Evolutionary conservation across 306 rosid genomes (phyloP).

Genomic region (Inga oerstediana): DNA sequence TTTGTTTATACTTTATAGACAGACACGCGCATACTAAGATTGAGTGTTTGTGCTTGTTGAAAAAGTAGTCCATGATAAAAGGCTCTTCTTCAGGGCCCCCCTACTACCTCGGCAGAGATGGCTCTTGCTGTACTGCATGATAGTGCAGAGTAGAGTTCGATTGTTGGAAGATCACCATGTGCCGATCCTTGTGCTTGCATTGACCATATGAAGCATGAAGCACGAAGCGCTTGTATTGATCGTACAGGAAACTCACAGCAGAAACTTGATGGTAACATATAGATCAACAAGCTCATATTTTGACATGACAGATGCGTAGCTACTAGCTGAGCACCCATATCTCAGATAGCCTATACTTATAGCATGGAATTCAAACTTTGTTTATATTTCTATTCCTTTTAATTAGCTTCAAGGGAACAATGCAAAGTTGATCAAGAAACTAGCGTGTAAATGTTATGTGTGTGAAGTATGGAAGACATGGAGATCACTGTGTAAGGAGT

Average conservation of each 20-base stretch:
- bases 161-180: conserved; percentile 7
- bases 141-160: conserved; percentile 7
- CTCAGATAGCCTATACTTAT: background rate
- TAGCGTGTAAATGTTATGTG: background rate
- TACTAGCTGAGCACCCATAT: background rate
- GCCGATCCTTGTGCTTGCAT: conserved; percentile 28
- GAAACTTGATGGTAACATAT: background rate
- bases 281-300: background rate
- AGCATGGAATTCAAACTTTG: background rate
- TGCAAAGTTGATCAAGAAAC: background rate
- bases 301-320: background rate
- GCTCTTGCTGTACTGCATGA: conserved; percentile 6
- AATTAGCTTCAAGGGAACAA: background rate
- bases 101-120: background rate
- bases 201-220: conserved; percentile 11
- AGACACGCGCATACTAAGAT: background rate
- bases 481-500: too few species aligned
- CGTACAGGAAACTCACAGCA: conserved; percentile 7
- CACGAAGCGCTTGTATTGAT: background rate
- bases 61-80: background rate
- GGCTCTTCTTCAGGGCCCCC: background rate
- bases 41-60: background rate
- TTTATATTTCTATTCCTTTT: background rate
- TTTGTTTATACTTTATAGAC: background rate
- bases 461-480: background rate